phyloP scores from a whole-genome alignment of 1,139 yeast species.

The Magnusiomyces fungicola region DNA sequence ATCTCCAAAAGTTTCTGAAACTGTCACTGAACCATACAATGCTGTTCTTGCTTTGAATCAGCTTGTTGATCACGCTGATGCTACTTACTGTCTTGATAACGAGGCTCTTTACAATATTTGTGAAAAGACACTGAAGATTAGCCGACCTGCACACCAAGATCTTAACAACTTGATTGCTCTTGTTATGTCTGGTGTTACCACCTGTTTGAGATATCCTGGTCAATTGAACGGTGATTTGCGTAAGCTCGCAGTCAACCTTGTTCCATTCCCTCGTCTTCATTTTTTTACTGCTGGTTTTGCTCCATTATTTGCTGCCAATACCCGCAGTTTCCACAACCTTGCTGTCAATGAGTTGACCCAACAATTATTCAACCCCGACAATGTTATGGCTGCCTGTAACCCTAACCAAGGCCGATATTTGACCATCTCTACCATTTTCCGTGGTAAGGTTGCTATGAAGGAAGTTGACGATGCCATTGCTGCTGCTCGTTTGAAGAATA shows the following conservation, averaged over 20 bases:
- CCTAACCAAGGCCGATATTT: conserved; percentile 39
- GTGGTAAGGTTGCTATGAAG: conserved; percentile 40
- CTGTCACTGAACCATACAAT: conserved; percentile 41
- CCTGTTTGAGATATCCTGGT: conserved; percentile 41
- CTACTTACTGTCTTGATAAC: conserved; percentile 41
- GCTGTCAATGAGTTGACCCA: conserved; percentile 41
- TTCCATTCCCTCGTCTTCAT: conserved; percentile 42
- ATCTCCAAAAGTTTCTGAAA: conserved; percentile 39
- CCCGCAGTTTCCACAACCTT: conserved; percentile 36
- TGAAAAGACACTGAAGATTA: conserved; percentile 35
- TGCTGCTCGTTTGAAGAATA: conserved; percentile 33
- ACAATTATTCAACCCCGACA: conserved; percentile 39
- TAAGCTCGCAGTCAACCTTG: conserved; percentile 41
- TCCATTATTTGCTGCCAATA: conserved; percentile 35
- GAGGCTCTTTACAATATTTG: conserved; percentile 42
- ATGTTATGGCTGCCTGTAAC: conserved; percentile 42
- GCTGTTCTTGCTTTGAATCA: conserved; percentile 39
- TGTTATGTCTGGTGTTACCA: conserved; percentile 43
- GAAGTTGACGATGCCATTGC: conserved; percentile 40
- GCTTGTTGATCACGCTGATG: conserved; percentile 39
- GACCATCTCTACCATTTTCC: conserved; percentile 40
- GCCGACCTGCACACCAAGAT: conserved; percentile 37
- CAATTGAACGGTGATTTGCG: conserved; percentile 42
- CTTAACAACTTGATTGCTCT: conserved; percentile 38
- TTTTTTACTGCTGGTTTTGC: conserved; percentile 43